phyloP scores from a whole-genome alignment of 2,329 filamentous ascomycete genomes.

The Bertia moriformis region DNA sequence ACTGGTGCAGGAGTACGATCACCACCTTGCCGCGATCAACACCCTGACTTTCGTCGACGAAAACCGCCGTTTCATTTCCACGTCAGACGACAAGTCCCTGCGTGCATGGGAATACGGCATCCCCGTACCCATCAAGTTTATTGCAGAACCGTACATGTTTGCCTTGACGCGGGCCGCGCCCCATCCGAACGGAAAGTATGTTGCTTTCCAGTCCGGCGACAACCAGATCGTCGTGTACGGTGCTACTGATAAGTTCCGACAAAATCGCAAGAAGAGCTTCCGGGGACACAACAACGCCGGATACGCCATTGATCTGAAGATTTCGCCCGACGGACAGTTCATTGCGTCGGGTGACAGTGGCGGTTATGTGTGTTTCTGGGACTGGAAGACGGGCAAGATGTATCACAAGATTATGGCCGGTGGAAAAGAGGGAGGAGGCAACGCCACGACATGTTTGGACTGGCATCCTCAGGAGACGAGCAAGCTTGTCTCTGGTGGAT shows the following conservation, averaged over 20 bases:
- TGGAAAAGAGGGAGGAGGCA: conserved; percentile 27
- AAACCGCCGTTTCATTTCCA: conserved; percentile 90
- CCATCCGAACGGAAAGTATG: conserved; percentile 85
- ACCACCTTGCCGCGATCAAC: conserved; percentile 94
- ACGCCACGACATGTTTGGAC: conserved; percentile 69
- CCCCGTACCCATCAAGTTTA: conserved; percentile 95
- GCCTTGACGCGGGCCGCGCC: conserved; percentile 73
- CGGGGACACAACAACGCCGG: conserved; percentile 91
- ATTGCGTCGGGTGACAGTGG: conserved; percentile 74
- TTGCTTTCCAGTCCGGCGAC: conserved; percentile 83
- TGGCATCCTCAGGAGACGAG: conserved; percentile 98
- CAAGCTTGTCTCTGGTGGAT: conserved; percentile 79
- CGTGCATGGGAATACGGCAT: conserved; percentile 98
- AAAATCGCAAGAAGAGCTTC: conserved; percentile 95
- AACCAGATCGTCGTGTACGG: conserved; percentile 97
- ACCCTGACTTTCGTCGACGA: conserved; percentile 94
- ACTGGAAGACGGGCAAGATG: conserved; percentile 99
- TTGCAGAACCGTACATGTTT: conserved; percentile 96
- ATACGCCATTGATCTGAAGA: conserved; percentile 76
- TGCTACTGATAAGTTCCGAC: conserved; percentile 85
- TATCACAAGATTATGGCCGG: conserved; percentile 87
- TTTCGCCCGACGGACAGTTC: conserved; percentile 85
- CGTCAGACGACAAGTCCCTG: conserved; percentile 89
- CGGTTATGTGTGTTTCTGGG: conserved; percentile 91
- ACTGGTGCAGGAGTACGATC: conserved; percentile 90